Base-by-base conservation (phyloP, 2,329 filamentous ascomycete species). In the Fusarium neocosmosporiellum region DNA sequence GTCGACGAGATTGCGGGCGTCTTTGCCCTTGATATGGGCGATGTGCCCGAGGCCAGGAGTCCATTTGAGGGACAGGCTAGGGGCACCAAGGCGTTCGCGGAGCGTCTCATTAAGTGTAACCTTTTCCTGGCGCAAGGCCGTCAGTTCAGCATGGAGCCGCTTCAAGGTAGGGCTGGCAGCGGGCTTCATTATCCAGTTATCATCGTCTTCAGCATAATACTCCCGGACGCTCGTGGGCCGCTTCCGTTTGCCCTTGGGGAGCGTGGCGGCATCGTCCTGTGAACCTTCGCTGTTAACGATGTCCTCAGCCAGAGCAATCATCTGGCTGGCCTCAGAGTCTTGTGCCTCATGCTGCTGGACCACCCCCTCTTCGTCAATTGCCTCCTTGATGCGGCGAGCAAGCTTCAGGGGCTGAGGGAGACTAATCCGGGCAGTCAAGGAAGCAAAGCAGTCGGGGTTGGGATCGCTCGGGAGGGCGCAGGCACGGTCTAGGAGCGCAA, bases 321-420 rank as follows among this genome's bases (percentile, higher is more conserved):
- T 90, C 68, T 92, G 89, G 22, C 87, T 89, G 1, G 91, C 90
- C 71, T 94, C 90, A 60, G 88, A 90, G 69, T 96, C 91, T 74
- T 96, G 91, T 1, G 92, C 87, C 37, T 92, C 89, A 76, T 98
- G 95, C 76, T 94, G 92, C 73, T 94, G 90, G 18, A 91, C 87
- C n/a, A 98, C 85, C 0, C 95, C 94, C 71, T 98, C 95, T 82
- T 98, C 96, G 77, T 99, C 96, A 66, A 99, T 97, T 5, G 96
- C 92, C 4, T 88, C 86, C 58, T 88, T 84, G 66, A 99, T 98
- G 24, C 88, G 88, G 24, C 85, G 83, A 3, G 95, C 93, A 6
- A 98, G 88, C 46, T 88, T 86, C 13, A 86, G 83, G 0, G 95
- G 93, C 3, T 90, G 89, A 14, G 88, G 85, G 22, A 98, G 86